phyloP scores from a whole-genome alignment of 345 rosid genomes.

The Eutrema japonicum region DNA sequence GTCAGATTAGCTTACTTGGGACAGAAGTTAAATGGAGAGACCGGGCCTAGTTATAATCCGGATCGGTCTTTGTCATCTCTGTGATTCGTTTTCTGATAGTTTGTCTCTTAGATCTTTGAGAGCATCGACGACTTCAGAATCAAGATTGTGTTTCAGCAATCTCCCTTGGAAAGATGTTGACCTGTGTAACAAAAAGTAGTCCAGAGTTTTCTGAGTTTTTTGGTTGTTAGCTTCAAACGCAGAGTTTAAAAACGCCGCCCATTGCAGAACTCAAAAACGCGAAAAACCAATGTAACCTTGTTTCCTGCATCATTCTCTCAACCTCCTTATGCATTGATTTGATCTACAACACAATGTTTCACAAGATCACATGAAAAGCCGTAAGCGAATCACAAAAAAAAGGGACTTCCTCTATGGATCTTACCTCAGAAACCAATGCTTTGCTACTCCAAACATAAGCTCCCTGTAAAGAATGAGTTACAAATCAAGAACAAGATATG shows the following conservation, averaged over 20 bases:
- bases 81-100: conserved; percentile 58
- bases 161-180: conserved; percentile 78
- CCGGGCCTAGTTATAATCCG: not conserved
- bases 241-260: not conserved
- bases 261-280: not conserved
- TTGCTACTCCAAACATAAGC: conserved; percentile 94
- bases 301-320: conserved; percentile 75
- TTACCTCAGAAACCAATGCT: conserved; percentile 90
- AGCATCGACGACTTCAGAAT: conserved; percentile 85
- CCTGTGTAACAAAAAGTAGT: conserved; percentile 42
- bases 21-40: conserved; percentile 1
- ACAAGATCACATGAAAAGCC: not conserved
- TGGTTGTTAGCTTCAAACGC: conserved; percentile 9
- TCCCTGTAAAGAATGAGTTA: conserved; percentile 58
- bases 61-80: conserved; percentile 43
- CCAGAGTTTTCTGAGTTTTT: not conserved
- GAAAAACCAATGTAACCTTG: conserved; percentile 53
- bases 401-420: not conserved
- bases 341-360: conserved; percentile 51
- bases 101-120: conserved; percentile 78
- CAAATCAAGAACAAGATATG: conserved; percentile 26
- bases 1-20: conserved; percentile 11
- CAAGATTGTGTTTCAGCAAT: conserved; percentile 84
- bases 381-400: not conserved
- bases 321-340: conserved; percentile 76